A percentile compares a stretch with the other conserved stretches of the same genome.
Conservation (phyloP, 768 basidiomycete genomes). For the Rubroboletus satanas region DNA sequence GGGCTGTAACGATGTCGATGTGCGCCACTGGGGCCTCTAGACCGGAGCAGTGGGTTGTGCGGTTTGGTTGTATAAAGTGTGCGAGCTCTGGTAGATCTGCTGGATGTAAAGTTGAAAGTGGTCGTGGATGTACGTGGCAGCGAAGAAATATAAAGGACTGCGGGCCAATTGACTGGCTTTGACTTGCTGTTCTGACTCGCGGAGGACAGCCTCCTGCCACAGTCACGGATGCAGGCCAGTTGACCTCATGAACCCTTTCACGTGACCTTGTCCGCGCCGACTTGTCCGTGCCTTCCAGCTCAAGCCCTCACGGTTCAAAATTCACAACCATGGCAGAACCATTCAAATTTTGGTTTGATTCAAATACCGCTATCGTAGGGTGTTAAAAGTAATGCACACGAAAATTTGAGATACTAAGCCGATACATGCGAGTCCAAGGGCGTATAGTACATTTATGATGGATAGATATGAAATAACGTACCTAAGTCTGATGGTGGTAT, state of each 20-base stretch:
- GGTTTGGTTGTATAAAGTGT: neutral
- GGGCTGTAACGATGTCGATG: neutral
- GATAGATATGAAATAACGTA: slow-evolving; percentile 1
- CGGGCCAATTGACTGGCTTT: neutral
- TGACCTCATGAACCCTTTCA: neutral
- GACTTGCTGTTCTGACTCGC: neutral
- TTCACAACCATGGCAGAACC: neutral
- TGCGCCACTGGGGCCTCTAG: neutral
- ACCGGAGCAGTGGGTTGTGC: neutral
- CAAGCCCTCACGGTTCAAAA: neutral
- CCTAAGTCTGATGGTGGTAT: neutral
- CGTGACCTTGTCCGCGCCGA: slow-evolving; percentile 8
- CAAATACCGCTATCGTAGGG: neutral
- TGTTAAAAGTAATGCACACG: neutral
- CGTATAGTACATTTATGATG: neutral
- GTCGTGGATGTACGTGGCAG: neutral
- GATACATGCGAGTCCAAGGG: neutral
- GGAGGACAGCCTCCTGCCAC: slow-evolving; percentile 1
- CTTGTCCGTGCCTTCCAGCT: neutral
- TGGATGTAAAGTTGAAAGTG: neutral
- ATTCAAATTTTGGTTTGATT: neutral
- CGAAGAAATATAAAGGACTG: neutral
- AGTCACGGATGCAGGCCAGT: neutral
- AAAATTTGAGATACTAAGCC: neutral
- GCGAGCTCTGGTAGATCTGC: neutral